Evolutionary conservation across 345 rosid genomes (phyloP), one percentile per base, ranked within the genome.

Genomic region (Brassica nigra): DNA sequence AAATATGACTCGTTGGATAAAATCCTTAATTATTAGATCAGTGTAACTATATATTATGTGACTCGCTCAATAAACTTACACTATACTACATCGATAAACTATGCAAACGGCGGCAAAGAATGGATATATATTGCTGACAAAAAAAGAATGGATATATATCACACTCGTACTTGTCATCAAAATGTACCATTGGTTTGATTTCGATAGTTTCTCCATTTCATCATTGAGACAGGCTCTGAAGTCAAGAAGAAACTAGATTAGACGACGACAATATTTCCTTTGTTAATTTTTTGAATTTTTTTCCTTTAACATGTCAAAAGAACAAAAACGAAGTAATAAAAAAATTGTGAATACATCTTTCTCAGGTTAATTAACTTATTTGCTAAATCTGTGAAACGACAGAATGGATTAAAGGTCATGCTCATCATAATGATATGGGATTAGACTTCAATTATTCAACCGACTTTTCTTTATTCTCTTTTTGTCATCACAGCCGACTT

Each of bases 371-470:
- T 59, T 36, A 59, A 16, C 29, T 68, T 14, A 44, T 70, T 49
- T 63, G 63, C 39, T 31, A 62, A 15, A 47, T 77, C 28, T 62
- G 30, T 20, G 70, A 47, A 20, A 54, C 15, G 66, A 54, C 37
- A 28, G 8, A 37, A 65, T n/a, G 55, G 49, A 65, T 71, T 16
- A 55, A 57, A 71, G 71, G 71, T 36, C 76, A 54, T 55, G 23
- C n/a, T 71, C 76, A 63, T 54, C 47, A 30, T 54, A 71, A 34
- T 62, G 44, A 63, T 64, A 78, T 78, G 31, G 55, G 76, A 52
- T 52, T 49, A 34, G 27, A 37, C 61, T 78, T 71, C 76, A 54
- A 78, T 78, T 55, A 37, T 78, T 71, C 33, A 55, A 61, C 66
- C 12, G 57, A 28, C 58, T 63, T 77, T 59, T 23, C 14, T 33